phyloP scores from a whole-genome alignment of 352 stramenopile genomes.

The Pythium plurisporium region DNA sequence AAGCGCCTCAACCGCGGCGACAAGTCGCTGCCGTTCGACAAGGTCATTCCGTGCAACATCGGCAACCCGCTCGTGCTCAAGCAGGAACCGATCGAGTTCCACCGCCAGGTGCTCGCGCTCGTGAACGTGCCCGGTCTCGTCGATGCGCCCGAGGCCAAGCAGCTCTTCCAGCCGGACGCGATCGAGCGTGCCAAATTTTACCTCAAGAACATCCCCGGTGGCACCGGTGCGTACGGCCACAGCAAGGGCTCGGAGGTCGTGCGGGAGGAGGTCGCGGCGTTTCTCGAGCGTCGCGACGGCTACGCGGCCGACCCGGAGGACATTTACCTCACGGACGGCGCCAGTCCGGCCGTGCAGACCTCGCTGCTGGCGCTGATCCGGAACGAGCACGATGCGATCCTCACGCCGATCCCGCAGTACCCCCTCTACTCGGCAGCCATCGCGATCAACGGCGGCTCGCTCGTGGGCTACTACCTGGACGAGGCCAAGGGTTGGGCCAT shows the following conservation, averaged over 20 bases:
- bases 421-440: conserved; percentile 98
- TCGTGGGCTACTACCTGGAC: conserved; percentile 97
- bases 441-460: conserved; percentile 90
- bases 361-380: conserved; percentile 91
- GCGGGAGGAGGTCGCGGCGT: conserved; percentile 88
- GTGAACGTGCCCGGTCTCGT: conserved; percentile 87
- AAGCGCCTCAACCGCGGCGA: conserved; percentile 58
- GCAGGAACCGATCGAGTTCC: conserved; percentile 93
- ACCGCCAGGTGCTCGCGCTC: conserved; percentile 90
- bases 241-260: conserved; percentile 87
- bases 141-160: conserved; percentile 66
- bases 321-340: conserved; percentile 98
- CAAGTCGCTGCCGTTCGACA: conserved; percentile 84
- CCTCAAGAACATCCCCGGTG: conserved; percentile 80
- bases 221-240: conserved; percentile 91
- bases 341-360: conserved; percentile 93
- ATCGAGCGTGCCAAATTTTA: conserved; percentile 88
- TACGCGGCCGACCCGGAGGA: conserved; percentile 89
- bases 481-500: conserved; percentile 93
- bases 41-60: conserved; percentile 98
- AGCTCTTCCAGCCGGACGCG: conserved; percentile 83
- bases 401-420: conserved; percentile 99
- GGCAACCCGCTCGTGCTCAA: conserved; percentile 96
- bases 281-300: conserved; percentile 86
- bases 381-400: conserved; percentile 81